Percentiles rank a stretch among this genome's conserved stretches.
Evolutionary conservation across 1,284 basidiomycete species (phyloP).

Genomic region (Leccinum pachyderme): DNA sequence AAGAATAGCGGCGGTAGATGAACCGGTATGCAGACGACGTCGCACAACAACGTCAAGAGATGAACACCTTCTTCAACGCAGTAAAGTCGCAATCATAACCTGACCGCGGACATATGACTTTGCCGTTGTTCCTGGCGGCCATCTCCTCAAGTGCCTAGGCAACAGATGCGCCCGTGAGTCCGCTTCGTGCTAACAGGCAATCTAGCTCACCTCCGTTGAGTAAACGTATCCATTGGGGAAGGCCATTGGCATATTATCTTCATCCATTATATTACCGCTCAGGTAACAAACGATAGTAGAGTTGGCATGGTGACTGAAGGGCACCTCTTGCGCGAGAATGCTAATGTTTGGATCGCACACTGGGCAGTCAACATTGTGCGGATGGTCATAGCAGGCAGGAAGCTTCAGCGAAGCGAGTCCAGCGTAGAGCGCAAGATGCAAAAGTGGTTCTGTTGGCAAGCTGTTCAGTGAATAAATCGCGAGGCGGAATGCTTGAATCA

Average conservation of each 20-base stretch:
- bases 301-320: constrained; percentile 91
- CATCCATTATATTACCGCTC: constrained; percentile 92
- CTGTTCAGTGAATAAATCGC: constrained; percentile 86
- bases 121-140: constrained; percentile 71
- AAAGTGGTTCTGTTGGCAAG: constrained; percentile 81
- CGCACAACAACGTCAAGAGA: constrained; percentile 49
- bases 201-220: constrained; percentile 72
- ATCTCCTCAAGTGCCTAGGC: constrained; percentile 78
- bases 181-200: not conserved
- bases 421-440: constrained; percentile 84
- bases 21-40: not conserved
- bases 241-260: constrained; percentile 87
- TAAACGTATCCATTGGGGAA: constrained; percentile 94
- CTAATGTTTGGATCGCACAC: constrained; percentile 82
- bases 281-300: constrained; percentile 93
- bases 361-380: constrained; percentile 87
- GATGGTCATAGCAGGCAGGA: constrained; percentile 66
- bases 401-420: constrained; percentile 87
- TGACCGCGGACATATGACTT: constrained; percentile 82
- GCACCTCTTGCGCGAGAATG: constrained; percentile 81
- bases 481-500: constrained; percentile 76
- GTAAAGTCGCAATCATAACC: constrained; percentile 62
- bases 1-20: not conserved
- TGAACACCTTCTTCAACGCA: constrained; percentile 83
- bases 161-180: constrained; percentile 11